Evolutionary conservation across 2,329 filamentous ascomycete species (phyloP), one percentile per base, ranked within the genome.

Genomic region (Arthrobotrys musiformis): DNA sequence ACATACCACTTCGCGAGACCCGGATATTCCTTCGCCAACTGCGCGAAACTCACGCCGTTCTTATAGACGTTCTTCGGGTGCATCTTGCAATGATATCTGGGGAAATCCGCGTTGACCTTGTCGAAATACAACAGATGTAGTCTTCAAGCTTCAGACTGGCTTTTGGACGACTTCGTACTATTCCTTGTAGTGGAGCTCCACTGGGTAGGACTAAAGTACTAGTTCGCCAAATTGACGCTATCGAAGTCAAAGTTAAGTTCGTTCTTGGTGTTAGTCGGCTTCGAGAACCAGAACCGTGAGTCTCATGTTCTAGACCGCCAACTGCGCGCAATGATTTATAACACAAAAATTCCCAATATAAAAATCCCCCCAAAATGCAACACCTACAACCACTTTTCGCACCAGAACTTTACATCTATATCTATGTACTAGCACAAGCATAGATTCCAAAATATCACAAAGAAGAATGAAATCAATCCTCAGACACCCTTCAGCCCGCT

Each of bases 1-100:
- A 56, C 7, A 13, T 56, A 67, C 68, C 85, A 82, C 82, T 87
- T 87, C 1, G 88, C 87, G 81, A 92, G 91, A 6, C 88, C 86
- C 0, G 85, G 83, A 79, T 89, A 89, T 68, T 86, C 85, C 28
- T 87, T 83, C 6, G 89, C 88, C n/a, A 92, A 85, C 15, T 85
- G 84, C 35, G 86, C 84, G 81, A 92, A 92, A 80, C 92, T 87
- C 28, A 92, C 84, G 46, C 87, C 87, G 26, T 87, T 84, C 63
- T 86, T 85, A 82, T 90, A 91, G 50, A 86, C 83, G 75, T 85
- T 85, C 70, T 82, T 82, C 8, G 82, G 79, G 50, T 81, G 80
- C 80, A 81, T 81, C 9, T 15, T n/a, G n/a, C 15, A 40, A 19
- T 30, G 24, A 22, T 5, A 19, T 48, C 11, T 24, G 26, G 17